Evolutionary conservation across 805 yeast species (phyloP).

Genomic region (Maudiozyma serrabonitensis): DNA sequence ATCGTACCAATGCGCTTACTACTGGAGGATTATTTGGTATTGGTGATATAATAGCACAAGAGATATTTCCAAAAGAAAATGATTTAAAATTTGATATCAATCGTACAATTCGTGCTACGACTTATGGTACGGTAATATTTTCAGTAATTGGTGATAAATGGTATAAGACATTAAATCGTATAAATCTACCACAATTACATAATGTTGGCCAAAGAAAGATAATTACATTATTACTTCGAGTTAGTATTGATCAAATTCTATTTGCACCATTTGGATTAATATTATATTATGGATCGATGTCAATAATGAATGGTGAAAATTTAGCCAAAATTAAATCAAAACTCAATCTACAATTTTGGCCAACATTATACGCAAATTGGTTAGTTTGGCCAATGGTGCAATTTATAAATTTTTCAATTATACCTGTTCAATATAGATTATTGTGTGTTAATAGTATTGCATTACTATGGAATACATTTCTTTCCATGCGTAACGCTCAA

Average conservation of each 20-base stretch:
- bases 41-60: constrained; percentile 71
- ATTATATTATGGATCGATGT: constrained; percentile 57
- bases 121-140: constrained; percentile 66
- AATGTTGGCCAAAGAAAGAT: too few relatives aligned
- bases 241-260: constrained; percentile 57
- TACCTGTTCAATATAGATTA: constrained; percentile 65
- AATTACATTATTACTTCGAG: constrained; percentile 33
- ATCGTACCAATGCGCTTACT: constrained; percentile 42
- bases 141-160: constrained; percentile 69
- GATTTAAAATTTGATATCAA: constrained; percentile 34
- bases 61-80: constrained; percentile 30
- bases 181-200: constrained; percentile 32
- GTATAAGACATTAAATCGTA: constrained; percentile 44
- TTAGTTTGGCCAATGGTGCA: constrained; percentile 88
- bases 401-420: constrained; percentile 58
- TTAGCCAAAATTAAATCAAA: constrained; percentile 33
- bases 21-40: constrained; percentile 58
- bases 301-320: constrained; percentile 50
- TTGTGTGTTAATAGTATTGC: constrained; percentile 61
- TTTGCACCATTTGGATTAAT: constrained; percentile 79
- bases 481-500: constrained; percentile 33
- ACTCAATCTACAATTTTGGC: constrained; percentile 46
- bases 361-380: constrained; percentile 70
- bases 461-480: constrained; percentile 74
- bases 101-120: constrained; percentile 53